A percentile compares a stretch with the other conserved stretches of the same genome.
Evolutionary conservation across 352 stramenopile genomes (phyloP).

Genomic region (Nothophytophthora sp.): DNA sequence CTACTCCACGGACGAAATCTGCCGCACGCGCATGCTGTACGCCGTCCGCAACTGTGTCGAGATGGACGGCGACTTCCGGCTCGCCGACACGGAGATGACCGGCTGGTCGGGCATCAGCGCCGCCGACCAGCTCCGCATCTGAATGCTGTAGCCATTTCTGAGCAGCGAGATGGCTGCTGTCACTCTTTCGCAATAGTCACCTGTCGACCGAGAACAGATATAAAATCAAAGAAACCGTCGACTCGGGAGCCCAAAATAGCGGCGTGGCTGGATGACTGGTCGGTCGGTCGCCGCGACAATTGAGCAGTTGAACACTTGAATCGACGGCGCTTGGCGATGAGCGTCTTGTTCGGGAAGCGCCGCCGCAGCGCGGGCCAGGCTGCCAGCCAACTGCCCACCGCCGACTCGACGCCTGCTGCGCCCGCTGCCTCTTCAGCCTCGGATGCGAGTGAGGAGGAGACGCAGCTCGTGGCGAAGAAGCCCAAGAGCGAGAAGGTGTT

Average conservation of each 20-base stretch:
- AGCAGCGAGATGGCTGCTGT: too few species aligned
- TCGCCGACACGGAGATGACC: conserved; percentile 82
- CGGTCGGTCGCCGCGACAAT: too few species aligned
- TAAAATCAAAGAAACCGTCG: too few species aligned
- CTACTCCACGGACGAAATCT: conserved; percentile 81
- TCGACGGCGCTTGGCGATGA: conserved; percentile 49
- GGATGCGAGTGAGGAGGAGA: conserved; percentile 15
- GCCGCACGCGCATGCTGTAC: conserved; percentile 68
- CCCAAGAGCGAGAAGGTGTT: too few species aligned
- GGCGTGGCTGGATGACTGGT: too few species aligned
- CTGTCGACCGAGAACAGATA: too few species aligned
- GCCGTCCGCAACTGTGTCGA: conserved; percentile 86
- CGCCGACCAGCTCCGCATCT: conserved; percentile 67
- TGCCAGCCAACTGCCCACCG: not conserved
- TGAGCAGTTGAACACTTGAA: too few species aligned
- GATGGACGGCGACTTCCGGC: conserved; percentile 89
- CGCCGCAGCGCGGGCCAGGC: conserved; percentile 44
- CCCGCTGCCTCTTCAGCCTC: too few species aligned
- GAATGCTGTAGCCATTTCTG: too few species aligned
- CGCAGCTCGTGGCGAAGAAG: too few species aligned
- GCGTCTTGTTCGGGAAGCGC: conserved; percentile 79
- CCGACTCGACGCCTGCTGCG: not conserved
- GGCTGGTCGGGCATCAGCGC: conserved; percentile 69
- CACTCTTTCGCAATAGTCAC: too few species aligned
- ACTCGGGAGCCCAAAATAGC: too few species aligned